A percentile compares a stretch with the other conserved stretches of the same genome.
Conservation (phyloP, 495 filamentous ascomycete species). For the Recurvomyces mirabilis region DNA sequence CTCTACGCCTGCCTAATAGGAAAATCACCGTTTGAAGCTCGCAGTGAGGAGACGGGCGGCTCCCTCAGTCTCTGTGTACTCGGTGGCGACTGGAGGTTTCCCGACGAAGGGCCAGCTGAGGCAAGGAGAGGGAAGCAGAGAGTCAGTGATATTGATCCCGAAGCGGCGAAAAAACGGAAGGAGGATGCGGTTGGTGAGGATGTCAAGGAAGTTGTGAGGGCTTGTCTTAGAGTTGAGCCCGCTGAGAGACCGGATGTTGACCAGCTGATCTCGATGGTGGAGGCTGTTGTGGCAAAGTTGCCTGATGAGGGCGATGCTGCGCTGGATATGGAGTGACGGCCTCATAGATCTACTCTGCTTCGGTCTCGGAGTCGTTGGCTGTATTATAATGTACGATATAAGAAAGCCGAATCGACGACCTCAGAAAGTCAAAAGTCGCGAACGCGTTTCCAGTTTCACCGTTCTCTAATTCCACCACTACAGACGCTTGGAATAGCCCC, state of each 20-base stretch:
- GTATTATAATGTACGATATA: conserved; percentile 1
- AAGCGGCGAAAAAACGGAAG: conserved; percentile 8
- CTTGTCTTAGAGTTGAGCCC: conserved; percentile 86
- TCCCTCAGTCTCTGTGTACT: conserved; percentile 84
- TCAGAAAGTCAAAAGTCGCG: no score
- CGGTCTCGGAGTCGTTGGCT: neutral
- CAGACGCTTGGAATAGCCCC: no score
- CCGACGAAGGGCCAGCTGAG: conserved; percentile 53
- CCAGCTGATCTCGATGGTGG: conserved; percentile 71
- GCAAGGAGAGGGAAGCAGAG: conserved; percentile 40
- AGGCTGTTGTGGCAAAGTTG: conserved; percentile 51
- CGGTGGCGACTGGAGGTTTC: conserved; percentile 87
- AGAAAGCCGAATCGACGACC: no score
- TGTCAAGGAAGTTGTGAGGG: conserved; percentile 75
- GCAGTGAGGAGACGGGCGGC: conserved; percentile 89
- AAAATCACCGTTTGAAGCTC: conserved; percentile 91
- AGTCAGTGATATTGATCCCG: conserved; percentile 45
- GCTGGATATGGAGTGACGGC: conserved; percentile 11
- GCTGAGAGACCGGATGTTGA: conserved; percentile 82
- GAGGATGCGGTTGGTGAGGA: conserved; percentile 52
- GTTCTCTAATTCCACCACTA: no score
- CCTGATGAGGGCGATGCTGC: conserved; percentile 51
- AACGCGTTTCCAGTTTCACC: no score
- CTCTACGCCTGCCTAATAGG: conserved; percentile 91
- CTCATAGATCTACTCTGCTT: no score